Conservation (phyloP, 768 basidiomycete genomes). For the Holtermanniella nyarrowii region DNA sequence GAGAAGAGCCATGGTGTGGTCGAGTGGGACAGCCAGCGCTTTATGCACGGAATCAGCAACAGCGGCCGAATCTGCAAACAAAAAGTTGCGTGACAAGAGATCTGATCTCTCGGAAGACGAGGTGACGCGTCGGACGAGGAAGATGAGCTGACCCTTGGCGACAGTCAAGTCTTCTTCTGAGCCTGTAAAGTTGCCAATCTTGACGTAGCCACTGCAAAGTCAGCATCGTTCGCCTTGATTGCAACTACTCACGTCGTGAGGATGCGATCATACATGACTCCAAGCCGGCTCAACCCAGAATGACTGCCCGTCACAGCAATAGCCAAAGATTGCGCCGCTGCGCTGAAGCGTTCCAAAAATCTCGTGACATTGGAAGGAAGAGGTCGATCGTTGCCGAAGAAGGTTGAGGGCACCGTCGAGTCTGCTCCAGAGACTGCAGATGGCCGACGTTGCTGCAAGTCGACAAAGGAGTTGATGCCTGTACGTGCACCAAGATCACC, state of each 20-base stretch:
- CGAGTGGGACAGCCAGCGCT: conserved; percentile 34
- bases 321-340: conserved; percentile 28
- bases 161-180: conserved; percentile 22
- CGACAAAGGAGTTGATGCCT: background rate
- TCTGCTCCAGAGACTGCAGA: conserved; percentile 20
- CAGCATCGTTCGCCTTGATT: background rate
- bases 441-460: conserved; percentile 20
- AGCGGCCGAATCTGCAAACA: conserved; percentile 36
- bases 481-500: background rate
- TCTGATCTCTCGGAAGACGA: conserved; percentile 28
- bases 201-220: conserved; percentile 28
- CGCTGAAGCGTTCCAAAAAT: conserved; percentile 37
- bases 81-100: conserved; percentile 33
- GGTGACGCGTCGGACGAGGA: conserved; percentile 34
- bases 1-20: conserved; percentile 32
- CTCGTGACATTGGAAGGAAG: conserved; percentile 19
- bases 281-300: conserved; percentile 28
- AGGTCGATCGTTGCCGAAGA: background rate
- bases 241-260: conserved; percentile 37
- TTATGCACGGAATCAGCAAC: conserved; percentile 33
- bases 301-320: conserved; percentile 27
- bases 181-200: conserved; percentile 17
- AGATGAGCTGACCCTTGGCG: conserved; percentile 40
- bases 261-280: conserved; percentile 41
- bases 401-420: conserved; percentile 8